Conservation (phyloP, 1,284 basidiomycete species). For the Ustilago esculenta region DNA sequence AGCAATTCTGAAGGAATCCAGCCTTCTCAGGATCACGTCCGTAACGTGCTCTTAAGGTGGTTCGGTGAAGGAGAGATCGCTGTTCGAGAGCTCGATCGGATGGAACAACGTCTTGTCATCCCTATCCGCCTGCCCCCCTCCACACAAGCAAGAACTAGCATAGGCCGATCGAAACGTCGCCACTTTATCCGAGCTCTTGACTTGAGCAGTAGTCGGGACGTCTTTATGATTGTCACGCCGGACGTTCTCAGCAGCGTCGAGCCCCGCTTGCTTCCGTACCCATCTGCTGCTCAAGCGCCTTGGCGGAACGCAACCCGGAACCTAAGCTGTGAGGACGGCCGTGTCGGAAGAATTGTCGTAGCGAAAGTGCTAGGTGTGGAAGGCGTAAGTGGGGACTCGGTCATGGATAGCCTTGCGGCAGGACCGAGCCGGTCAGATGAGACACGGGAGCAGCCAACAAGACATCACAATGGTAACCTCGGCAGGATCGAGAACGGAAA, state of each 20-base stretch:
- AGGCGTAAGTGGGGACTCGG: constrained; percentile 9
- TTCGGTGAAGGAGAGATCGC: constrained; percentile 19
- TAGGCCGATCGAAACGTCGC: constrained; percentile 4
- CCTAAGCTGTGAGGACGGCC: constrained; percentile 5
- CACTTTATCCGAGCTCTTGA: constrained; percentile 8
- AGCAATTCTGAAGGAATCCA: no score
- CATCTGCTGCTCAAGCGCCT: not conserved
- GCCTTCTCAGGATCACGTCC: constrained; percentile 4
- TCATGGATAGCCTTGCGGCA: constrained; percentile 20
- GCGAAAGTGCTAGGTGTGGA: constrained; percentile 31
- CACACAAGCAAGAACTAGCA: not conserved
- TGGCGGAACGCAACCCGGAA: constrained; percentile 25
- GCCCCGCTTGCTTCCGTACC: constrained; percentile 21
- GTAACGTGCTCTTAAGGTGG: constrained; percentile 11
- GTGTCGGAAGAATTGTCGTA: constrained; percentile 15
- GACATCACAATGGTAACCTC: not conserved
- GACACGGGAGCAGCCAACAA: not conserved
- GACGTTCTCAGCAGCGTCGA: constrained; percentile 27
- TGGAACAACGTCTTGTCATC: constrained; percentile 14
- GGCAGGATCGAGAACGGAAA: constrained; percentile 16
- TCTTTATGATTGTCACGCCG: constrained; percentile 5
- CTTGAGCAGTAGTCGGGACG: not conserved
- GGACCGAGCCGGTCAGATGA: constrained; percentile 8
- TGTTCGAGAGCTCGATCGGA: constrained; percentile 18
- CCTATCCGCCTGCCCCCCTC: not conserved